Evolutionary conservation across 2,329 filamentous ascomycete genomes (phyloP).

Genomic region (Ophiosphaerella herpotricha): DNA sequence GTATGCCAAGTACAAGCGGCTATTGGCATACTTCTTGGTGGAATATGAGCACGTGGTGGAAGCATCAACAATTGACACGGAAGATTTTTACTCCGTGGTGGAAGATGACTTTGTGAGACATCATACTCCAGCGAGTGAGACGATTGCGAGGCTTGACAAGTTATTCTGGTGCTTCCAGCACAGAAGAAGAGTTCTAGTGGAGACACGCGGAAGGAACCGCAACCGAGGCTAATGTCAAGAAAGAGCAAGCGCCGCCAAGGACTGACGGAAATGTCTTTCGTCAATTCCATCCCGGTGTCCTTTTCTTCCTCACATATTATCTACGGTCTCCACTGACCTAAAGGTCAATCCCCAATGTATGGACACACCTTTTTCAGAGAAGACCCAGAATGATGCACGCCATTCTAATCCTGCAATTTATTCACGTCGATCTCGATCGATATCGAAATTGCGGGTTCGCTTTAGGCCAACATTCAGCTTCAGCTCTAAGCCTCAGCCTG

Average conservation of each 20-base stretch:
- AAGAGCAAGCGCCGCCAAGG: constrained; percentile 2
- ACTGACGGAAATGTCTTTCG: neutral
- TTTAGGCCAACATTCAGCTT: constrained; percentile 44
- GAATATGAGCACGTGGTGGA: too few species aligned
- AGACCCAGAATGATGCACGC: constrained; percentile 45
- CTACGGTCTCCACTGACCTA: constrained; percentile 31
- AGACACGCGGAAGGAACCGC: too few species aligned
- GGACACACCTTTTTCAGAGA: constrained; percentile 36
- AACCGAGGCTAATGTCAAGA: neutral
- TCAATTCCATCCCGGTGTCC: neutral
- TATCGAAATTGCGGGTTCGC: constrained; percentile 47
- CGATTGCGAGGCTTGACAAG: too few species aligned
- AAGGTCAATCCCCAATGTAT: constrained; percentile 32
- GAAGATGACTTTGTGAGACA: too few species aligned
- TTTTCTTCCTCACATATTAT: constrained; percentile 37
- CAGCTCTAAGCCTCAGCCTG: neutral
- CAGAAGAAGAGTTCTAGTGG: too few species aligned
- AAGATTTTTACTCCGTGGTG: too few species aligned
- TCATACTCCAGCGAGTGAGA: too few species aligned
- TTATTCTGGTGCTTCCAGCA: too few species aligned
- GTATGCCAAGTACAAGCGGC: too few species aligned
- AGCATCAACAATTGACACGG: too few species aligned
- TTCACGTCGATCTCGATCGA: constrained; percentile 39
- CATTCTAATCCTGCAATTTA: constrained; percentile 48
- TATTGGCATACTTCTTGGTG: too few species aligned